These are phyloP conservation scores for Pigoraptor vietnamica DNA, from an alignment of 78 protist species.

Conservation along the genomic window DNA sequence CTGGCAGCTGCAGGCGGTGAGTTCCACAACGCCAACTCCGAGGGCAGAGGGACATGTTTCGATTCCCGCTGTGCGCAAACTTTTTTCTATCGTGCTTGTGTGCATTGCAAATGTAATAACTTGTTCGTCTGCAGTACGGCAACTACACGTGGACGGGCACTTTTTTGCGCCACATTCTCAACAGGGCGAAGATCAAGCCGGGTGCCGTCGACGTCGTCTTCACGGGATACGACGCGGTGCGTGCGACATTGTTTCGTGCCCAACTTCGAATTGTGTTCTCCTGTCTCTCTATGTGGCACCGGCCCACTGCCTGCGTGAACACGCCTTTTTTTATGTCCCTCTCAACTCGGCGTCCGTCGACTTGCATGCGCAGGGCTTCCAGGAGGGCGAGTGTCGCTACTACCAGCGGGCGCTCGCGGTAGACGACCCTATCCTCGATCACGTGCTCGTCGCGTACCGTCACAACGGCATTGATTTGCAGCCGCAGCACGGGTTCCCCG, in stretches of 20 bases:
- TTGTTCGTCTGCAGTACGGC: neutral
- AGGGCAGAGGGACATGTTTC: too few species aligned
- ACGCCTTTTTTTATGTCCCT: neutral
- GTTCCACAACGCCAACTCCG: too few species aligned
- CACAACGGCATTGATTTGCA: neutral
- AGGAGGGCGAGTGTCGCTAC: neutral
- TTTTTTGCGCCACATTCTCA: neutral
- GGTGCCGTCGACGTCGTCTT: neutral
- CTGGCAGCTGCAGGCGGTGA: neutral
- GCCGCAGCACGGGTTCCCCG: neutral
- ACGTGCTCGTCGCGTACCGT: neutral
- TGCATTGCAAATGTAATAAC: too few species aligned
- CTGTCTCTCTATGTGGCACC: neutral
- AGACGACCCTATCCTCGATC: neutral
- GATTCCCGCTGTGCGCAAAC: too few species aligned
- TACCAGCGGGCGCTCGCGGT: neutral
- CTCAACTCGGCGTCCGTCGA: neutral
- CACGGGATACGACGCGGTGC: neutral
- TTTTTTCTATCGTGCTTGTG: too few species aligned
- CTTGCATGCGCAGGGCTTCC: neutral
- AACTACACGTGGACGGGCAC: neutral
- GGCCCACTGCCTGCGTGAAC: neutral
- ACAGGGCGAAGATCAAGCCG: neutral
- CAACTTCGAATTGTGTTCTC: neutral
- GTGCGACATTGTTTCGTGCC: neutral